phyloP scores from a whole-genome alignment of 306 rosid species.

The Fagus crenata region DNA sequence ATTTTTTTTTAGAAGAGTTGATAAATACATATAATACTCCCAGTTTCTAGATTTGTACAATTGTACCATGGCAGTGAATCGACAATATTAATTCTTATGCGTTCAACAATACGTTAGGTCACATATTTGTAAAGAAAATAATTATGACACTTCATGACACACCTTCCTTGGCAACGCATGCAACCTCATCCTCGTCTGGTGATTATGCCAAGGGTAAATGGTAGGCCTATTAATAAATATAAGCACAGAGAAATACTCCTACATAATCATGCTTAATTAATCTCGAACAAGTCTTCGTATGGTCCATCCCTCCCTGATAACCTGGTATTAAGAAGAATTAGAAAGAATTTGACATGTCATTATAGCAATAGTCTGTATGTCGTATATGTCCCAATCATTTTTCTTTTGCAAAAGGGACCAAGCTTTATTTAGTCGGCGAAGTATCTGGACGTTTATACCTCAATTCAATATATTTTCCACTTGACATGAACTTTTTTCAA shows the following conservation, averaged over 20 bases:
- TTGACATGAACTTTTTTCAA: not conserved
- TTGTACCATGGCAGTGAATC: not conserved
- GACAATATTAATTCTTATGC: conserved; percentile 9
- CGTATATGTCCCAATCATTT: conserved; percentile 15
- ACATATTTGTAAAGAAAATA: not conserved
- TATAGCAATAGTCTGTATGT: conserved; percentile 3
- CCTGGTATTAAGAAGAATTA: not conserved
- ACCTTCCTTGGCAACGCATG: not conserved
- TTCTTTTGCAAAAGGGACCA: conserved; percentile 8
- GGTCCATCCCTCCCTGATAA: not conserved
- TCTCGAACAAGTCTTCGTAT: too few species aligned
- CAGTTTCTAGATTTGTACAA: too few species aligned
- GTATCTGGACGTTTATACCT: conserved; percentile 8
- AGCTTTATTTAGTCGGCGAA: conserved; percentile 29
- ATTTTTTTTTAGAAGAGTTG: too few species aligned
- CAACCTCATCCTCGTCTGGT: conserved; percentile 14
- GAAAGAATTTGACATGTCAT: not conserved
- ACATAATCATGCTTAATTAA: not conserved
- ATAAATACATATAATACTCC: too few species aligned
- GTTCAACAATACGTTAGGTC: conserved; percentile 8
- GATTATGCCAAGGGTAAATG: not conserved
- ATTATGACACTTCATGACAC: not conserved
- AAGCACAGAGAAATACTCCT: not conserved
- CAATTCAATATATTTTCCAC: not conserved
- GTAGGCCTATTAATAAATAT: not conserved